Conservation (phyloP, 2,329 filamentous ascomycete genomes). For the Paraconiothyrium brasiliense region DNA sequence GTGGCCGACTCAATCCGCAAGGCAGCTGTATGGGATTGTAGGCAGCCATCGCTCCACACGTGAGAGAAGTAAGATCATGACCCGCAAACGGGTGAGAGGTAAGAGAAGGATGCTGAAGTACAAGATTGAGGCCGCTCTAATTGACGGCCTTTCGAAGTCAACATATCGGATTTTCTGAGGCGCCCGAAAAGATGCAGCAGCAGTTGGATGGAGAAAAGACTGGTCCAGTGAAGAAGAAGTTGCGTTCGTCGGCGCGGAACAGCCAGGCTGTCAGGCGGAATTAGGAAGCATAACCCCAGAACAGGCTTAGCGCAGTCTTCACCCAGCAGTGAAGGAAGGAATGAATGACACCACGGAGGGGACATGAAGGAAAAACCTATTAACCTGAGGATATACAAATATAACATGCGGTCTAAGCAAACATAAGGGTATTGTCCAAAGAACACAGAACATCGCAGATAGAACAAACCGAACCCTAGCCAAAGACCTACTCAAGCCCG, state of each 20-base stretch:
- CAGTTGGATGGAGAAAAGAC: neutral
- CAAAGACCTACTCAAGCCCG: no score
- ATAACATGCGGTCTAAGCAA: no score
- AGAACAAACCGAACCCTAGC: no score
- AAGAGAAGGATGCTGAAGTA: neutral
- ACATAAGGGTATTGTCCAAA: no score
- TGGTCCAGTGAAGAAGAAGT: no score
- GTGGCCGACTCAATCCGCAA: neutral
- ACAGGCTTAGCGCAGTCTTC: neutral
- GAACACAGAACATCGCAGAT: no score
- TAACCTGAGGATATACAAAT: no score
- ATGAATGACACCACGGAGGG: neutral
- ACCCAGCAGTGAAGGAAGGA: neutral
- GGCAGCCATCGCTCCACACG: neutral
- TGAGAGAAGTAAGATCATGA: neutral
- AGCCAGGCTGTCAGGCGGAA: neutral
- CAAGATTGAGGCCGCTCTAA: neutral
- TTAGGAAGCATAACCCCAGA: neutral
- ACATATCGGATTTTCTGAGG: neutral
- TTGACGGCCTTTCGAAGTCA: neutral
- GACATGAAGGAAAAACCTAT: neutral
- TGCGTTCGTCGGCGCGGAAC: no score
- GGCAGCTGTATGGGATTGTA: neutral
- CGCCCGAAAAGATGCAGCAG: slow-evolving; percentile 14
- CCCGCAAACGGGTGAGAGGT: neutral